phyloP scores from a whole-genome alignment of 192 early-diverging fungal species.

The Backusella circina region DNA sequence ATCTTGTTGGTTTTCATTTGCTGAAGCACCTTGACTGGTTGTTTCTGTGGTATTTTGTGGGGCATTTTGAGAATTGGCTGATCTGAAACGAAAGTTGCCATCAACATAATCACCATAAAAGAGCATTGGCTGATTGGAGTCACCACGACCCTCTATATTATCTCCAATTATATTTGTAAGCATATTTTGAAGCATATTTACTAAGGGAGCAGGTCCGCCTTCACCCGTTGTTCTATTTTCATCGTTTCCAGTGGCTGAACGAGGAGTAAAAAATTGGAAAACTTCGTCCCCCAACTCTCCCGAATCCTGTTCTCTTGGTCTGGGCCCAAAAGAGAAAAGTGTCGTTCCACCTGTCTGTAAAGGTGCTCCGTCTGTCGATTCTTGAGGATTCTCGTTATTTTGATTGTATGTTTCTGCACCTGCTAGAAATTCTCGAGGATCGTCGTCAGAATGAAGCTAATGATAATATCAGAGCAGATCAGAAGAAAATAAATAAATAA shows the following conservation, averaged over 20 bases:
- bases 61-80: background rate
- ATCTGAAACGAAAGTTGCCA: slow-evolving; percentile 12
- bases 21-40: background rate
- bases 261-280: slow-evolving; percentile 11
- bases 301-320: background rate
- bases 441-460: slow-evolving; percentile 11
- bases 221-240: background rate
- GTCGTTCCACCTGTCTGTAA: background rate
- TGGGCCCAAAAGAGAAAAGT: background rate
- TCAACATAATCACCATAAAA: slow-evolving; percentile 12
- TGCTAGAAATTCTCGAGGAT: slow-evolving; percentile 19
- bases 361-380: background rate
- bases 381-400: background rate
- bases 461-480: background rate
- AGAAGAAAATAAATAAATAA: background rate
- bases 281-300: slow-evolving; percentile 9
- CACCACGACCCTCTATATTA: background rate
- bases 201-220: background rate
- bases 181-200: slow-evolving; percentile 5
- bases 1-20: background rate
- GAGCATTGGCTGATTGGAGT: slow-evolving; percentile 3
- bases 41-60: background rate
- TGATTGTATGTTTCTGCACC: background rate
- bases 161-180: background rate
- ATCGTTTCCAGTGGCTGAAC: background rate